Percentiles rank a stretch among this genome's conserved stretches.
Conservation (phyloP, 1,284 basidiomycete genomes). For the Coriolopsis trogii region DNA sequence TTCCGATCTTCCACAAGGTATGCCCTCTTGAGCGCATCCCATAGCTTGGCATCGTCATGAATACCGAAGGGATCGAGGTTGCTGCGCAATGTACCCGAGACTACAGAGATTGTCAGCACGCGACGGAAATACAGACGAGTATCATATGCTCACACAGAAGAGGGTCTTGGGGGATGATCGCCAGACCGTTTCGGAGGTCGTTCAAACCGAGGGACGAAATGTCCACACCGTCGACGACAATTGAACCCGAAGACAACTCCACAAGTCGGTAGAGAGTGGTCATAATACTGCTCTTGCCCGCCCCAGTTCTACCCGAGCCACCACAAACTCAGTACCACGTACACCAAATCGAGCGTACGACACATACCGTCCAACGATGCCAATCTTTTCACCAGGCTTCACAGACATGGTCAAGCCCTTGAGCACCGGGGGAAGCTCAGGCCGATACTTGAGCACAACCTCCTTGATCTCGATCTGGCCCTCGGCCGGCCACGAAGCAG, state of each 20-base stretch:
- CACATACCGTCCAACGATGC: conserved; percentile 70
- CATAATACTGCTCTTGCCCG: conserved; percentile 74
- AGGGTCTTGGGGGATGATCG: conserved; percentile 90
- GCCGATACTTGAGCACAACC: conserved; percentile 72
- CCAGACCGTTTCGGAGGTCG: conserved; percentile 64
- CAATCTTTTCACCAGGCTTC: conserved; percentile 84
- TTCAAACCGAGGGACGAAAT: conserved; percentile 68
- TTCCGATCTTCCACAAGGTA: conserved; percentile 63
- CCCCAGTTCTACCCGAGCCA: conserved; percentile 55
- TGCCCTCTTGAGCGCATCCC: conserved; percentile 82
- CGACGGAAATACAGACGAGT: neutral
- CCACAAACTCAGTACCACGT: neutral
- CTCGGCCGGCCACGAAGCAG: conserved; percentile 67
- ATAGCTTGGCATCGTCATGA: conserved; percentile 77
- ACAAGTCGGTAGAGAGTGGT: conserved; percentile 46
- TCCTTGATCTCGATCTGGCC: conserved; percentile 66
- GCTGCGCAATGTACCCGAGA: conserved; percentile 77
- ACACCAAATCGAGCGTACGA: neutral
- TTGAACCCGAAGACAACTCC: conserved; percentile 69
- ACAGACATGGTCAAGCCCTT: conserved; percentile 69
- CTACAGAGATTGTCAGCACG: conserved; percentile 5
- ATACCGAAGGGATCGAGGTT: conserved; percentile 84
- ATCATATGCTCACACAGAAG: conserved; percentile 24
- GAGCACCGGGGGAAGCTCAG: conserved; percentile 69
- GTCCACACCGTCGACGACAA: conserved; percentile 67